Evolutionary conservation across 164 flowering plant species (phyloP), one percentile per base, ranked within the genome.

Genomic region (Paratinospora sagittata): DNA sequence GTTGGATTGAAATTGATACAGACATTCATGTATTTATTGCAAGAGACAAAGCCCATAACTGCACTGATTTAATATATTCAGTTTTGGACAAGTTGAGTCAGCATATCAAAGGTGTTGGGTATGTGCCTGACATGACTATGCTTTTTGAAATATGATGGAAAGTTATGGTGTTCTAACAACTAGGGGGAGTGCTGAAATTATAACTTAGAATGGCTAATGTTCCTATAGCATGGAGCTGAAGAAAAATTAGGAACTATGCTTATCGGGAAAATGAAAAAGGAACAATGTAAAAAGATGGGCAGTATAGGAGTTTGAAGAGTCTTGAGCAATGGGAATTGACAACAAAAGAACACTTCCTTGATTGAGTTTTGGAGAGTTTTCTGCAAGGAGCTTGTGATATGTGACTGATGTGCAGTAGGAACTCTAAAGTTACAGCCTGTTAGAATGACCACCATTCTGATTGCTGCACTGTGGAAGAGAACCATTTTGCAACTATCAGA

Each of bases 1-100:
- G 88, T 77, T 87, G 87, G 88, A 79, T 87, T 37, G 85, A 87
- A 80, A 67, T 79, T 16, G 69, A 75, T 67, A 76, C 68, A 37
- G 73, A 78, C 64, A 76, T 81, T 69, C 77, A 80, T 72, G 81
- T 72, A n/a, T 87, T 84, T 79, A 67, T 76, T 52, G 80, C 82
- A 7, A 81, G 74, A 74, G 87, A 84, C 21, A 74, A 47, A 67
- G 60, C 67, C 41, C 88, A 84, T 74, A 3, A 30, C 14, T 76
- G 76, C 63, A 68, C 76, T 8, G 74, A 77, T 69, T 47, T 68
- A 30, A 83, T 83, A 43, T 80, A 72, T 72, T 75, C 67, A 2
- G 72, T 77, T n/a, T 74, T 85, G 74, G 78, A 78, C 65, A 33
- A 21, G 55, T 82, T 85, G 85, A 81, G 79, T 21, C 67, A 72